Percentiles rank a stretch among this genome's conserved stretches.
These are phyloP conservation scores for Trichoderma arundinaceum DNA, from an alignment of 2,329 filamentous ascomycete species.

Conservation along the genomic window DNA sequence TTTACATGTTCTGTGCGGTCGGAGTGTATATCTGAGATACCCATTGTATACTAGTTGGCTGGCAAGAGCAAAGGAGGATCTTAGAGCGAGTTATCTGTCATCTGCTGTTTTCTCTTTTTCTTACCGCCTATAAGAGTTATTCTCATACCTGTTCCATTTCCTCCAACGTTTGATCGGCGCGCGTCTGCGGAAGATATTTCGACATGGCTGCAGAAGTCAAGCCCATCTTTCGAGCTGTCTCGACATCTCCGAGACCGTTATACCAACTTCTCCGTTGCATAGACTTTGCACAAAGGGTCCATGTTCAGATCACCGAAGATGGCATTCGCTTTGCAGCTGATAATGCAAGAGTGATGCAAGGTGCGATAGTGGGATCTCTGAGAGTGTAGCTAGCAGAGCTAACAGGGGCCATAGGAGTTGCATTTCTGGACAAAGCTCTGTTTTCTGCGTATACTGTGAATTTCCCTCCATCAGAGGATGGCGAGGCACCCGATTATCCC, in stretches of 20 bases:
- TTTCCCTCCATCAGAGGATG: slow-evolving; percentile 47
- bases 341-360: slow-evolving; percentile 90
- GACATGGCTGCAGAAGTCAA: slow-evolving; percentile 45
- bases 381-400: slow-evolving; percentile 4
- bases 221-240: slow-evolving; percentile 74
- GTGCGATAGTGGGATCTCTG: slow-evolving; percentile 50
- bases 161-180: slow-evolving; percentile 18
- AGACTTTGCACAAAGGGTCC: slow-evolving; percentile 62
- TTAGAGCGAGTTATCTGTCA: slow-evolving; percentile 38
- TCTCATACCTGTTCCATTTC: background rate
- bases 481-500: slow-evolving; percentile 56
- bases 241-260: slow-evolving; percentile 77
- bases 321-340: slow-evolving; percentile 88
- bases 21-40: slow-evolving; percentile 92
- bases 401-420: slow-evolving; percentile 48
- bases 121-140: slow-evolving; percentile 6
- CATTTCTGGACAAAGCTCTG: slow-evolving; percentile 85
- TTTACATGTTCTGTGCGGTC: slow-evolving; percentile 98
- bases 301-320: slow-evolving; percentile 78
- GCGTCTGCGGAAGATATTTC: background rate
- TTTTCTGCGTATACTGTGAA: slow-evolving; percentile 86
- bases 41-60: slow-evolving; percentile 46
- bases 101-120: slow-evolving; percentile 1
- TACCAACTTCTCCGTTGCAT: slow-evolving; percentile 67
- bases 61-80: slow-evolving; percentile 37